These are phyloP conservation scores for Trichoderma breve DNA, from an alignment of 2,329 filamentous ascomycete species.

Conservation along the genomic window DNA sequence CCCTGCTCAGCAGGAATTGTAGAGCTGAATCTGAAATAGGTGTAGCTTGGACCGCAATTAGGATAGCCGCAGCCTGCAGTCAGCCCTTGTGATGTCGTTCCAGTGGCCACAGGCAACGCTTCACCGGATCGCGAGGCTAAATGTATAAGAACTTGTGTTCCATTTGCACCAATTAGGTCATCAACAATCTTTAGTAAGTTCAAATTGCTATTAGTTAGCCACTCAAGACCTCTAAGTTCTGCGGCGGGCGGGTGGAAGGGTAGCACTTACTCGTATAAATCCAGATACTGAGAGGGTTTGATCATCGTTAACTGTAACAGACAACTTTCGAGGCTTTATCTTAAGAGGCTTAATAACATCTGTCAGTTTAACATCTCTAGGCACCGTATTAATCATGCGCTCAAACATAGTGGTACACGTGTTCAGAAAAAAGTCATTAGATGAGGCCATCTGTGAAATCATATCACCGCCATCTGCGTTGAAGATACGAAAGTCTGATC, in stretches of 20 bases:
- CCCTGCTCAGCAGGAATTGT: background rate
- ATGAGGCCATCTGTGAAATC: background rate
- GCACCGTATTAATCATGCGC: constrained; percentile 7
- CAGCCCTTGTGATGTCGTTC: background rate
- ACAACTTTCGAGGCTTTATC: background rate
- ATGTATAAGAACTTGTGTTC: background rate
- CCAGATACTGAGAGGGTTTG: background rate
- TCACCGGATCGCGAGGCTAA: background rate
- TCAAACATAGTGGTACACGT: background rate
- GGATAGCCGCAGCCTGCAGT: background rate
- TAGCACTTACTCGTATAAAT: background rate
- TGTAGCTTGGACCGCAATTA: background rate
- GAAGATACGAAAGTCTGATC: constrained; percentile 4
- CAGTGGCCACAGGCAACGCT: background rate
- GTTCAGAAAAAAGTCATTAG: background rate
- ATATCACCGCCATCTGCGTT: constrained; percentile 1
- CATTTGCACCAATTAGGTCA: background rate
- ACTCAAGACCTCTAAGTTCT: background rate
- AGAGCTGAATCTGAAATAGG: background rate
- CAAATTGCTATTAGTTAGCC: background rate
- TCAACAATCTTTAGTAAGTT: background rate
- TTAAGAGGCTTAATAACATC: background rate
- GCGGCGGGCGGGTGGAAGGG: background rate
- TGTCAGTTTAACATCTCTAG: background rate
- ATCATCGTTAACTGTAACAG: background rate